phyloP scores from a whole-genome alignment of 1,284 basidiomycete genomes.

The Malassezia furfur region DNA sequence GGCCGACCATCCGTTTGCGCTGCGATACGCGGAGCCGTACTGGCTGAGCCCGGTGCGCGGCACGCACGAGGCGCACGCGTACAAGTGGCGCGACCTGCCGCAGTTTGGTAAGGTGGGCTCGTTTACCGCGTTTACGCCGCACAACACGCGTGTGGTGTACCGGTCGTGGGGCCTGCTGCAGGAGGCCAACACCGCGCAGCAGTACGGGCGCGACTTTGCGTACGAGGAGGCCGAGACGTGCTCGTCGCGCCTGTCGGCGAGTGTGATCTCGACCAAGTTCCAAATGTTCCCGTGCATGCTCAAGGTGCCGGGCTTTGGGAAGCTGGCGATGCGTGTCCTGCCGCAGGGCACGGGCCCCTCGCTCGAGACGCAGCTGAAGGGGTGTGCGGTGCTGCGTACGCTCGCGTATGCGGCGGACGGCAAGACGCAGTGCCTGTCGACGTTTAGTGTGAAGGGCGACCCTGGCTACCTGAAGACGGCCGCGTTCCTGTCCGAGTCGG shows the following conservation, averaged over 20 bases:
- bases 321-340: background rate
- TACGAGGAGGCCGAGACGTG: constrained; percentile 64
- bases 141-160: constrained; percentile 63
- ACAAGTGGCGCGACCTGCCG: constrained; percentile 54
- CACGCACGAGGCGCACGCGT: constrained; percentile 48
- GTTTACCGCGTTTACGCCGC: constrained; percentile 58
- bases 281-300: constrained; percentile 1
- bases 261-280: constrained; percentile 5
- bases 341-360: constrained; percentile 15
- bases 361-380: constrained; percentile 13
- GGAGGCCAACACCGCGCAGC: constrained; percentile 26
- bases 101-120: constrained; percentile 54
- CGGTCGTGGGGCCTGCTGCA: constrained; percentile 68
- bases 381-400: constrained; percentile 22
- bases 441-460: constrained; percentile 62
- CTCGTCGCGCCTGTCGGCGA: constrained; percentile 26
- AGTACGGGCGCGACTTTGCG: constrained; percentile 54
- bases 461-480: constrained; percentile 67
- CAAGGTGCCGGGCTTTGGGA: background rate
- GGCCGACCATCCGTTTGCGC: constrained; percentile 49
- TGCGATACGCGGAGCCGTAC: constrained; percentile 56
- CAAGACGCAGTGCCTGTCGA: constrained; percentile 55
- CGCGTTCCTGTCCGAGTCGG: constrained; percentile 65
- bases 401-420: constrained; percentile 51
- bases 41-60: constrained; percentile 15